phyloP scores from a whole-genome alignment of 1,284 basidiomycete species.

The Psilocybe mexicana region DNA sequence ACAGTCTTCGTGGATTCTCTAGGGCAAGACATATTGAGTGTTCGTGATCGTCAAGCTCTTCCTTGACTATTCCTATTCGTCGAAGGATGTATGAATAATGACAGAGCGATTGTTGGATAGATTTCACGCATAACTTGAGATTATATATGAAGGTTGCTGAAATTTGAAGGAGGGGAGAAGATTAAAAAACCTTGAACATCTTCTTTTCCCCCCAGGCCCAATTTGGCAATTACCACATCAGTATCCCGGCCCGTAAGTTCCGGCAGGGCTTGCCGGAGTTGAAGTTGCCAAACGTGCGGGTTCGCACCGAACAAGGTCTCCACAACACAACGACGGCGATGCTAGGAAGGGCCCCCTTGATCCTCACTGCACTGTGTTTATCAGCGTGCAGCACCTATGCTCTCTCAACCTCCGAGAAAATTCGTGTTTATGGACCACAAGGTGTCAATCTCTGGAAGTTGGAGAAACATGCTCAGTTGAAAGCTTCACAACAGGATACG shows the following conservation, averaged over 20 bases:
- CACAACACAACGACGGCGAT: constrained; percentile 4
- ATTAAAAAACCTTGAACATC: too few relatives aligned
- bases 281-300: background rate
- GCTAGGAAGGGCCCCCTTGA: constrained; percentile 10
- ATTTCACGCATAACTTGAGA: too few relatives aligned
- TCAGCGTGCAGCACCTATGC: constrained; percentile 4
- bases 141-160: background rate
- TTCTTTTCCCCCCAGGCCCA: background rate
- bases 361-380: constrained; percentile 7
- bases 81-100: too few relatives aligned
- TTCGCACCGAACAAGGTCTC: constrained; percentile 4
- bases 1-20: too few relatives aligned
- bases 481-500: background rate
- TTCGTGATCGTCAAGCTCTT: background rate
- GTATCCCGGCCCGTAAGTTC: background rate
- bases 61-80: too few relatives aligned
- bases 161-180: background rate
- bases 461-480: constrained; percentile 20
- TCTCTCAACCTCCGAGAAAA: constrained; percentile 12
- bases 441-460: constrained; percentile 49
- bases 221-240: background rate
- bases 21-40: background rate
- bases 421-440: constrained; percentile 43
- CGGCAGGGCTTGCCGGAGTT: background rate
- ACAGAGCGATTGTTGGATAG: too few relatives aligned